These are phyloP conservation scores for Daedaleopsis nitida DNA, from an alignment of 768 basidiomycete species.

Conservation along the genomic window DNA sequence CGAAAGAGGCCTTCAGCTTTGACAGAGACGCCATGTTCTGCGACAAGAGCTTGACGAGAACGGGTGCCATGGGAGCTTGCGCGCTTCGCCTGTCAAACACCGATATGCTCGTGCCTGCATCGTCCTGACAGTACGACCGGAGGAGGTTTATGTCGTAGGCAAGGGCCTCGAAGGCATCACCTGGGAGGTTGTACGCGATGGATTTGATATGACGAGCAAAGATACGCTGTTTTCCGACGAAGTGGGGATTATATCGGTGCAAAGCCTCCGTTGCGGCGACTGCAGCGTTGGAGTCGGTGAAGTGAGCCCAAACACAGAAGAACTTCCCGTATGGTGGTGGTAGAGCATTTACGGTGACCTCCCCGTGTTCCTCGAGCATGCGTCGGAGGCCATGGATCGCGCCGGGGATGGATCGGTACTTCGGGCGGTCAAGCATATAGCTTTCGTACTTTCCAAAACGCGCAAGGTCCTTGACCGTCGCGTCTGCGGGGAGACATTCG, in stretches of 20 bases:
- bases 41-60: constrained; percentile 51
- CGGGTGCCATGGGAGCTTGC: constrained; percentile 18
- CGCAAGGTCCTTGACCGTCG: constrained; percentile 43
- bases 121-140: constrained; percentile 36
- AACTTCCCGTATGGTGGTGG: constrained; percentile 52
- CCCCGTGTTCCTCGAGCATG: constrained; percentile 41
- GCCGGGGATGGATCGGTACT: constrained; percentile 39
- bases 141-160: constrained; percentile 49
- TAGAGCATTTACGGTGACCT: constrained; percentile 44
- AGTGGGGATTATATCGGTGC: constrained; percentile 46
- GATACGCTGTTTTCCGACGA: constrained; percentile 48
- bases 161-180: constrained; percentile 41
- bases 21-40: constrained; percentile 53
- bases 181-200: constrained; percentile 47
- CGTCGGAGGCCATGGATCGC: constrained; percentile 41
- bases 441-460: constrained; percentile 49
- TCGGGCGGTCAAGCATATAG: constrained; percentile 53
- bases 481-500: constrained; percentile 49
- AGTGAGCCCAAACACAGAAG: constrained; percentile 58
- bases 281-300: constrained; percentile 53
- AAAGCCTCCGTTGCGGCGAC: constrained; percentile 49
- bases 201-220: constrained; percentile 56
- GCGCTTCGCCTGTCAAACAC: constrained; percentile 15
- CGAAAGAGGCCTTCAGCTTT: constrained; percentile 59
- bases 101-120: constrained; percentile 34